phyloP scores from a whole-genome alignment of 2,329 filamentous ascomycete species.

The Trichoderma koningii region DNA sequence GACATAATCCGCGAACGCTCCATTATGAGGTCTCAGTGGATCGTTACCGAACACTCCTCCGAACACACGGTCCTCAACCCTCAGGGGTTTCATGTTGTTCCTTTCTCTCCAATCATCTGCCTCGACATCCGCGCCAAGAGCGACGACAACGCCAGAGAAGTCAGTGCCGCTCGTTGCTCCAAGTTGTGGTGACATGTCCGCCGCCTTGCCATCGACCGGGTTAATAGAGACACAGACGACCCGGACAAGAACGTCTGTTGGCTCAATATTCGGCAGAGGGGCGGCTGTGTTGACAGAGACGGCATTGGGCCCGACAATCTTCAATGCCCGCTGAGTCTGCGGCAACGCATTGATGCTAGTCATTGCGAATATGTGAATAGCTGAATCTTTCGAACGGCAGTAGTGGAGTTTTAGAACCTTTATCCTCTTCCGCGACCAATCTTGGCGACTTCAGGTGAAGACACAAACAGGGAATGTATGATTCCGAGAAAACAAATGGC shows the following conservation, averaged over 20 bases:
- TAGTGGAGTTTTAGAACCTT: no score
- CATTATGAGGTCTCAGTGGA: slow-evolving; percentile 29
- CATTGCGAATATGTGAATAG: background rate
- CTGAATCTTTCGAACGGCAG: no score
- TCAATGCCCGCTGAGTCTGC: background rate
- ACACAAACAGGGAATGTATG: no score
- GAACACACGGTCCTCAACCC: slow-evolving; percentile 35
- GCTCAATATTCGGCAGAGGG: background rate
- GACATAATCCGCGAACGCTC: slow-evolving; percentile 39
- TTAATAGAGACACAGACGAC: slow-evolving; percentile 41
- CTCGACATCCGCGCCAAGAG: slow-evolving; percentile 30
- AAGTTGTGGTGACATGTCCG: slow-evolving; percentile 29
- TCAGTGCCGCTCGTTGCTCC: slow-evolving; percentile 41
- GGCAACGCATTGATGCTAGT: background rate
- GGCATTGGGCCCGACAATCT: background rate
- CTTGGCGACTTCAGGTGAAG: no score
- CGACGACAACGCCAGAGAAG: slow-evolving; percentile 40
- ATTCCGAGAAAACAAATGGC: no score
- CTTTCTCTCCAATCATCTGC: background rate
- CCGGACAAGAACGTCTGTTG: slow-evolving; percentile 30
- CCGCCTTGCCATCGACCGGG: slow-evolving; percentile 42
- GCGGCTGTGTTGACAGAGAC: background rate
- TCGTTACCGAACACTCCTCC: slow-evolving; percentile 34
- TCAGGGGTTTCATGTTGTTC: slow-evolving; percentile 14
- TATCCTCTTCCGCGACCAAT: no score